Base-by-base conservation (phyloP, 2,329 filamentous ascomycete genomes). In the Ophiocordyceps australis region DNA sequence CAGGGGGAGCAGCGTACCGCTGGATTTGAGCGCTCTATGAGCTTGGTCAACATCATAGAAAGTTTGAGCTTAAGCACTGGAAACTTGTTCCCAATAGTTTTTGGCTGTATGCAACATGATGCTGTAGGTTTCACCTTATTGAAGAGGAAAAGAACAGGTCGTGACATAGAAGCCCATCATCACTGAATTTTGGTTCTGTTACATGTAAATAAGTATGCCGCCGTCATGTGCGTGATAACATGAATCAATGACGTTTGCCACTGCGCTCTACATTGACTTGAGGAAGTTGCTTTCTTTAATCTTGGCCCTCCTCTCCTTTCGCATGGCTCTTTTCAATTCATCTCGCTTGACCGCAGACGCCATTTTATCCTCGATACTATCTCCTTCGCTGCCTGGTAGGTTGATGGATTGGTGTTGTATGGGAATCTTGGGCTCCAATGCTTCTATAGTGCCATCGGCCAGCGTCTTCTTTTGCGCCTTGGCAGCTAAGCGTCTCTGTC, bases 261-360 rank as follows among this genome's bases (percentile, higher is more conserved):
- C n/a, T n/a, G n/a, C n/a, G n/a, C n/a, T n/a, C n/a, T 59, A 71
- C 76, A 85, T 81, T 22, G 71, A 68, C 65, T 76, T 79, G 52
- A 89, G 65, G 63, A 83, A 89, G 55, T 89, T 89, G 45, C 53
- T 55, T 60, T 89, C 80, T 68, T 85, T 86, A 44, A 89, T 89
- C 52, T 63, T 67, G 31, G 65, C 67, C 52, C 74, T 69, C 45
- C 79, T 62, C 57, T 82, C 76, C 47, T 65, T 65, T 42, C 79
- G 66, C 76, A 83, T 73, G 18, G 71, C 72, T 52, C 61, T 66
- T 36, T 62, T 75, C 40, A 85, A 55, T 38, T 73, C 68, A 33
- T 63, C 59, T 43, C 77, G 59, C 43, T 65, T 56, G 17, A 47
- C 40, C 8, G 45, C 51, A 18, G 65, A 62, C 26, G 45, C 43